These are phyloP conservation scores for Phanerochaete sordida DNA, from an alignment of 768 basidiomycete species.

Conservation along the genomic window DNA sequence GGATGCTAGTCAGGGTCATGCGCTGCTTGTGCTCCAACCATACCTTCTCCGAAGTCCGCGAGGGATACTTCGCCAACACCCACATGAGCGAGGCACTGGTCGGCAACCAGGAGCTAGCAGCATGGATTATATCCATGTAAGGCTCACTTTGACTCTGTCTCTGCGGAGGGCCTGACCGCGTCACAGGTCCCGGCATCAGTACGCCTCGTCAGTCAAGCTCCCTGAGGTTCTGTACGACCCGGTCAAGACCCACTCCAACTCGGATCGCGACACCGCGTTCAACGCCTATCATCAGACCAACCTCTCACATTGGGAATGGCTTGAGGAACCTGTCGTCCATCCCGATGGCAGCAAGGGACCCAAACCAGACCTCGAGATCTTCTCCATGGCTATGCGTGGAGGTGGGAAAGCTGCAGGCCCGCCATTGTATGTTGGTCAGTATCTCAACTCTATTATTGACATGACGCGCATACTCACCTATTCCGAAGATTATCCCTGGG, in stretches of 20 bases:
- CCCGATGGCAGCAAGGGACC: constrained; percentile 4
- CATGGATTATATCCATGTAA: not conserved
- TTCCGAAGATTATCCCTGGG: constrained; percentile 13
- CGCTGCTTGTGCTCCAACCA: not conserved
- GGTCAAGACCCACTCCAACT: not conserved
- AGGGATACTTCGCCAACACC: not conserved
- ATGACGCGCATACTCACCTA: not conserved
- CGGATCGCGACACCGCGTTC: constrained; percentile 6
- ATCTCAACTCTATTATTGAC: not conserved
- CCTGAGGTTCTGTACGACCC: constrained; percentile 8
- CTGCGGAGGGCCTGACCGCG: not conserved
- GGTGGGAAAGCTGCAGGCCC: constrained; percentile 6
- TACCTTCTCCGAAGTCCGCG: not conserved
- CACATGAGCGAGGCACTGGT: not conserved
- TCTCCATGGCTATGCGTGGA: constrained; percentile 12
- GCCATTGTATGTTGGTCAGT: constrained; percentile 12
- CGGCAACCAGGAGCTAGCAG: not conserved
- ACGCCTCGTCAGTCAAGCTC: constrained; percentile 9
- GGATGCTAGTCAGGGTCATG: not conserved
- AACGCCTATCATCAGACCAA: not conserved
- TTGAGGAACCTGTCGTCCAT: constrained; percentile 5
- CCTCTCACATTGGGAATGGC: constrained; percentile 7
- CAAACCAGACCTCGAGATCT: constrained; percentile 4
- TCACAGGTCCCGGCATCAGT: not conserved
- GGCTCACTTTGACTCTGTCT: not conserved